A percentile compares a stretch with the other conserved stretches of the same genome.
Evolutionary conservation across 1,284 basidiomycete genomes (phyloP).

Genomic region (Trichosporon asahii): DNA sequence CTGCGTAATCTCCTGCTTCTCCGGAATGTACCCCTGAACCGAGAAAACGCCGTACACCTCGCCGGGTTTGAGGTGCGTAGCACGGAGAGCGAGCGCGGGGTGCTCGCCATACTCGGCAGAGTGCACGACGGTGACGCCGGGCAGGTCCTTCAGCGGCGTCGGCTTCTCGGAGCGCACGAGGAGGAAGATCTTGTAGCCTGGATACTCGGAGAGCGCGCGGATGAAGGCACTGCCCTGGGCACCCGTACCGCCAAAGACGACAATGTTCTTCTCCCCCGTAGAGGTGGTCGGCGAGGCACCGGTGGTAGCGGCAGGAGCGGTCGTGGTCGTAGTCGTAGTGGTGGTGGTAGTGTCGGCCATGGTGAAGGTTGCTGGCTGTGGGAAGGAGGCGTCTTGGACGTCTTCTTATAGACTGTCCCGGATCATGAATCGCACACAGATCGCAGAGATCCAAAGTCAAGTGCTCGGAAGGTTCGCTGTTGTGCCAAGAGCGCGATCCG

Average conservation of each 20-base stretch:
- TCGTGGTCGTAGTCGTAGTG: not conserved
- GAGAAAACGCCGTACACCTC: conserved; percentile 32
- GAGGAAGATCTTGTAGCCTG: conserved; percentile 29
- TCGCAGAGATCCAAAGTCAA: not conserved
- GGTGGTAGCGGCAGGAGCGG: not conserved
- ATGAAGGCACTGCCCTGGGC: conserved; percentile 34
- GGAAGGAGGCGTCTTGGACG: not conserved
- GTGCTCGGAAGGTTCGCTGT: not conserved
- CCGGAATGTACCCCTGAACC: conserved; percentile 32
- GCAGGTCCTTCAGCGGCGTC: conserved; percentile 24
- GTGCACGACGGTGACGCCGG: conserved; percentile 32
- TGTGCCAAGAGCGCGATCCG: not conserved
- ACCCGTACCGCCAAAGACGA: conserved; percentile 38
- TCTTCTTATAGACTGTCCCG: not conserved
- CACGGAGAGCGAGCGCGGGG: conserved; percentile 26
- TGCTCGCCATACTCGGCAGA: conserved; percentile 30
- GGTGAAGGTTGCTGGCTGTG: not conserved
- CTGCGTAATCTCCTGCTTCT: conserved; percentile 24
- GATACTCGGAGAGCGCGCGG: conserved; percentile 26
- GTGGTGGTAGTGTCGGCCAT: not conserved
- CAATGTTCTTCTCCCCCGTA: conserved; percentile 22
- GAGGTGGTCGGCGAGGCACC: not conserved
- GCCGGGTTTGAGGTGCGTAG: conserved; percentile 22
- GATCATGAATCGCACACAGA: not conserved
- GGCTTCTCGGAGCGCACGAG: conserved; percentile 23